Percentiles rank a stretch among this genome's conserved stretches.
Evolutionary conservation across 106 monocot genomes (phyloP).

Genomic region (Chionographis japonica): DNA sequence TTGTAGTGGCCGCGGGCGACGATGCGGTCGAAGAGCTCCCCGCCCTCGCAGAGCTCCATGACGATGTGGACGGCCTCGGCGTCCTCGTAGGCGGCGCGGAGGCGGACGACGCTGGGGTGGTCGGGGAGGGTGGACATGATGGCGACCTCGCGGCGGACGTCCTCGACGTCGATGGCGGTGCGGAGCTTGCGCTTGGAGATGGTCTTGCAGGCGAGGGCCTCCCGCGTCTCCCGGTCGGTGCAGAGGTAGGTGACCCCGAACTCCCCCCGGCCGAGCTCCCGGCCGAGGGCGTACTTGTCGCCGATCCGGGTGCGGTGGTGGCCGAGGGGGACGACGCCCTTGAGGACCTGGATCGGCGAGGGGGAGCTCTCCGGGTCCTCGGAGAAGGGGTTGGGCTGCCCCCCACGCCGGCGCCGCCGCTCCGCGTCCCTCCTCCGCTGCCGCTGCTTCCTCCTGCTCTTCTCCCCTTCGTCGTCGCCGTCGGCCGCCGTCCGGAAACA

Average conservation of each 20-base stretch:
- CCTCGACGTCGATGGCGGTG: constrained; percentile 23
- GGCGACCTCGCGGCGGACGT: constrained; percentile 30
- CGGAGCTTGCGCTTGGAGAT: constrained; percentile 26
- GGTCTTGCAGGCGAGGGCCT: constrained; percentile 22
- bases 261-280: constrained; percentile 31
- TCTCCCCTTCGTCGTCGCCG: not conserved
- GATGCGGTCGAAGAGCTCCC: constrained; percentile 36
- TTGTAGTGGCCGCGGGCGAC: constrained; percentile 40
- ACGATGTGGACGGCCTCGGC: constrained; percentile 41
- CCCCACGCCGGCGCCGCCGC: not conserved
- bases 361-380: not conserved
- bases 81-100: constrained; percentile 51
- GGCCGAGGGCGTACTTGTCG: constrained; percentile 34
- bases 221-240: constrained; percentile 4
- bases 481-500: not conserved
- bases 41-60: constrained; percentile 35
- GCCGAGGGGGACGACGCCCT: constrained; percentile 12
- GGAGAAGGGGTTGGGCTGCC: constrained; percentile 8
- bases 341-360: constrained; percentile 11
- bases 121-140: constrained; percentile 37
- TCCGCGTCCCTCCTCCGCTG: not conserved
- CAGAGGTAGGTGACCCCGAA: constrained; percentile 30
- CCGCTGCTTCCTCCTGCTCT: not conserved
- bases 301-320: constrained; percentile 1
- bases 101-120: constrained; percentile 39